Conservation (phyloP, 2,329 filamentous ascomycete genomes). For the Chaetomiaceae sp. region DNA sequence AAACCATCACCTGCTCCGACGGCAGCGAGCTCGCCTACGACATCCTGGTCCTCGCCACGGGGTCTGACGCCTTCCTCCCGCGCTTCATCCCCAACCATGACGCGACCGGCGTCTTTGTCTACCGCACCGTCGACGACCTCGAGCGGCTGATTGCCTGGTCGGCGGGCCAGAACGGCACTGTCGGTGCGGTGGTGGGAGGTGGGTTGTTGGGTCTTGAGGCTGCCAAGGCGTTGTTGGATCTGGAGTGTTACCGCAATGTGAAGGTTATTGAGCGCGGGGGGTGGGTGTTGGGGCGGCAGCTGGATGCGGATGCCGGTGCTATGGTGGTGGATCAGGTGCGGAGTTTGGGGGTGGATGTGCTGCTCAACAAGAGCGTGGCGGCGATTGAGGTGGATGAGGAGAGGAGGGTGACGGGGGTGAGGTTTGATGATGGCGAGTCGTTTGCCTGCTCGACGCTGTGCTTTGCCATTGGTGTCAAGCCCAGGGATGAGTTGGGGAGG, state of each 20-base stretch:
- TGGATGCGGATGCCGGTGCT: slow-evolving; percentile 74
- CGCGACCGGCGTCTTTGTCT: slow-evolving; percentile 81
- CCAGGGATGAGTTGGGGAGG: slow-evolving; percentile 71
- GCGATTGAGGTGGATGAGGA: slow-evolving; percentile 63
- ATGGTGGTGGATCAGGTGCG: slow-evolving; percentile 80
- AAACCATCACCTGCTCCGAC: slow-evolving; percentile 66
- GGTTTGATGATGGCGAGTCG: slow-evolving; percentile 74
- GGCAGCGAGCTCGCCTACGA: slow-evolving; percentile 71
- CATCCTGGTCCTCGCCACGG: slow-evolving; percentile 77
- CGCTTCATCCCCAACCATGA: slow-evolving; percentile 69
- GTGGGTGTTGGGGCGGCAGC: slow-evolving; percentile 78
- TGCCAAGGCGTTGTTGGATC: slow-evolving; percentile 86
- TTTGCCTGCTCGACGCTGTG: slow-evolving; percentile 78
- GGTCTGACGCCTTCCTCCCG: slow-evolving; percentile 75
- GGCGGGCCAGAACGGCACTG: slow-evolving; percentile 59
- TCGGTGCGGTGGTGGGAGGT: slow-evolving; percentile 75
- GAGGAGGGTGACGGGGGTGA: slow-evolving; percentile 67
- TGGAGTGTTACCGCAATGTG: slow-evolving; percentile 68
- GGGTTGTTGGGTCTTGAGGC: slow-evolving; percentile 83
- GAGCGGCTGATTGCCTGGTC: slow-evolving; percentile 72
- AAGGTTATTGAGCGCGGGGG: slow-evolving; percentile 76
- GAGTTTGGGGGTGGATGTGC: slow-evolving; percentile 72
- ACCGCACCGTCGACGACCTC: slow-evolving; percentile 79
- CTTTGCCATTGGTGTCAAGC: slow-evolving; percentile 83
- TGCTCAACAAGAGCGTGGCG: slow-evolving; percentile 71